Percentiles rank a stretch among this genome's conserved stretches.
phyloP scores from a whole-genome alignment of 352 stramenopile genomes.

The Globisporangium carolinianum region DNA sequence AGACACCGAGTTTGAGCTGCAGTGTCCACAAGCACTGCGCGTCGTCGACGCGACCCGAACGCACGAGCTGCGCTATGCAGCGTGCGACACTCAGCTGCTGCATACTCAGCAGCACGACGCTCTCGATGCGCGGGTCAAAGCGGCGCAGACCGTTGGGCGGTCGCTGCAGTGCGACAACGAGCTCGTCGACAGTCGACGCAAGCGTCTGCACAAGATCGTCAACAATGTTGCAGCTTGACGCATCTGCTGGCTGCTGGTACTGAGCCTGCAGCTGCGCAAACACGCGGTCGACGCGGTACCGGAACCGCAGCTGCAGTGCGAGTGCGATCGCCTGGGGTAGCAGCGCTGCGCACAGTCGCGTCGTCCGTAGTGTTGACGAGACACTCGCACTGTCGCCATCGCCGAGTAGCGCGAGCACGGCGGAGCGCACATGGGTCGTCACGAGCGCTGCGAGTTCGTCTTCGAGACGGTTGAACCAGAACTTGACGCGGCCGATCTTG shows the following conservation, averaged over 20 bases:
- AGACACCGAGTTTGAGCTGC: conserved; percentile 26
- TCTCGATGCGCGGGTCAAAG: conserved; percentile 15
- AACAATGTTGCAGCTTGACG: not conserved
- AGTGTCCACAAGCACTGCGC: conserved; percentile 33
- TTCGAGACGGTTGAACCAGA: conserved; percentile 56
- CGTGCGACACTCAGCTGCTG: conserved; percentile 15
- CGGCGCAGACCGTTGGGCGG: not conserved
- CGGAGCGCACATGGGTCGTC: conserved; percentile 22
- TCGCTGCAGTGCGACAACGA: not conserved
- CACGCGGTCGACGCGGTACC: conserved; percentile 7
- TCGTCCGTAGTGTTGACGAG: not conserved
- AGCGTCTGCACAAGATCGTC: conserved; percentile 2
- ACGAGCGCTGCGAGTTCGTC: conserved; percentile 53
- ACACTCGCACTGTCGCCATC: conserved; percentile 1
- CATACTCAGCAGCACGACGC: conserved; percentile 20
- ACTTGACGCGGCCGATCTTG: conserved; percentile 60
- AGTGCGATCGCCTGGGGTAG: conserved; percentile 9
- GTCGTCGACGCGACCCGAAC: conserved; percentile 13
- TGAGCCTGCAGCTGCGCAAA: not conserved
- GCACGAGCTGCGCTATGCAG: conserved; percentile 13
- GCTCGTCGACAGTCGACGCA: not conserved
- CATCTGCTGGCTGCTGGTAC: not conserved
- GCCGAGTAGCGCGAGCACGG: conserved; percentile 17
- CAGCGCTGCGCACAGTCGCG: conserved; percentile 6
- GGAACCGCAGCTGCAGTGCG: conserved; percentile 8